Percentiles rank a stretch among this genome's conserved stretches.
These are phyloP conservation scores for Lagenidium giganteum DNA, from an alignment of 352 stramenopile genomes.

Conservation along the genomic window DNA sequence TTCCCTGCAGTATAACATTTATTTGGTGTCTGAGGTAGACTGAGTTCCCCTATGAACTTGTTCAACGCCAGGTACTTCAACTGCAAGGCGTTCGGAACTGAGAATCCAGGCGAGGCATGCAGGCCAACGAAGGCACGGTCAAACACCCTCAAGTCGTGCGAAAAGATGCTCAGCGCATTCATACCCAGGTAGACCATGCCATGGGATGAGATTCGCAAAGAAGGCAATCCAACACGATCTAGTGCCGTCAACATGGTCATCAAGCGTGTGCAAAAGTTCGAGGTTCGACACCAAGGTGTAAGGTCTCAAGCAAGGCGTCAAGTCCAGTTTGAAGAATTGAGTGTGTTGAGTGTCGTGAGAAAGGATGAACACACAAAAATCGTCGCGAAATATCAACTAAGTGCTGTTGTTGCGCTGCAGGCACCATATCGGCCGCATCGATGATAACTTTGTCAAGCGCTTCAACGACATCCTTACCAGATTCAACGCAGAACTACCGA, in stretches of 20 bases:
- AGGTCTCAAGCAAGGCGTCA: neutral
- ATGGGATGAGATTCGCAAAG: constrained; percentile 1
- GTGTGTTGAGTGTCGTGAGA: neutral
- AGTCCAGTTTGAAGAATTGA: neutral
- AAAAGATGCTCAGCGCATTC: too few relatives aligned
- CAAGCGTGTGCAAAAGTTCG: constrained; percentile 12
- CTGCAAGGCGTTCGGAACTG: too few relatives aligned
- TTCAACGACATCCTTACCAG: too few relatives aligned
- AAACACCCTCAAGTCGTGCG: too few relatives aligned
- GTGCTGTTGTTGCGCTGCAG: constrained; percentile 8
- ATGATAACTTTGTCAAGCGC: too few relatives aligned
- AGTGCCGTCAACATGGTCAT: constrained; percentile 12
- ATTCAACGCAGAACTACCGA: too few relatives aligned
- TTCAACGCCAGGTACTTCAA: too few relatives aligned
- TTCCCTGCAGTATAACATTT: too few relatives aligned
- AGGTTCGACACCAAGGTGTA: constrained; percentile 11
- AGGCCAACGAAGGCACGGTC: too few relatives aligned
- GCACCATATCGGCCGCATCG: constrained; percentile 12
- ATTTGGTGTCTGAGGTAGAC: too few relatives aligned
- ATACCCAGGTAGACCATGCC: constrained; percentile 1
- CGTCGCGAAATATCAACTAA: neutral
- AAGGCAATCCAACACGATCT: constrained; percentile 13
- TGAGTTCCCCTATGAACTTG: too few relatives aligned
- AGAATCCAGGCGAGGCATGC: too few relatives aligned
- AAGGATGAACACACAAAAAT: neutral